Evolutionary conservation across 1,284 basidiomycete genomes (phyloP), one percentile per base, ranked within the genome.

Genomic region (Microbotryum scabiosae): DNA sequence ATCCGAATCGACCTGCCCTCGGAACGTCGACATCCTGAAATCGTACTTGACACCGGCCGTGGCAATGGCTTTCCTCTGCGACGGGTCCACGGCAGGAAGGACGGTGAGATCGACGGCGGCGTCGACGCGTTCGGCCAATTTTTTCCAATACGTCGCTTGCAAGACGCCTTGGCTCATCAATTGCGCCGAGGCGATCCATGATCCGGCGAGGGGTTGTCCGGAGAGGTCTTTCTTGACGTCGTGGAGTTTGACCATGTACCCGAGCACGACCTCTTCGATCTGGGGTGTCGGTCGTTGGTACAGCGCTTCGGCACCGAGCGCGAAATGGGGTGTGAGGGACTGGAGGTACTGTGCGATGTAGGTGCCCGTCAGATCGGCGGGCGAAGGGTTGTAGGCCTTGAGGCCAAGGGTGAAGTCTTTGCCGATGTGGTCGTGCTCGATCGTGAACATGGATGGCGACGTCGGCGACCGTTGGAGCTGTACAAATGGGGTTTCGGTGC

Each of bases 11-110:
- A 96, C 71, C 77, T 97, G 93, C 58, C 89, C 91, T 67, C 91
- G 81, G 80, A 96, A 93, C 6, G 90, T 90, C 21, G 92, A 83
- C 82, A 90, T 85, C 61, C 94, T 83, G 71, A 98, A 86, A 76
- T 97, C 94, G 76, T 94, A 99, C 78, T 96, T 97, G 62, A 91
- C 91, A 56, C 91, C 94, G 23, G 97, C 76, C 23, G 92, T 96
- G 16, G 92, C 88, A 54, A 92, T 79, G 9, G 94, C 94, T 73
- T 97, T 93, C 70, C 96, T 82, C 60, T 74, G 73, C 75, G 89
- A 85, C 23, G 77, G 78, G 53, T 74, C 74, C 61, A 80, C 78
- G 4, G 86, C 85, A 56, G 87, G 84, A 63, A 93, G 81, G 60
- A 94, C 77, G 75, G 92, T 86, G 67, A 99, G 78, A 73, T 98